Conservation (phyloP, 2,329 filamentous ascomycete species). For the Colletotrichum viniferum region DNA sequence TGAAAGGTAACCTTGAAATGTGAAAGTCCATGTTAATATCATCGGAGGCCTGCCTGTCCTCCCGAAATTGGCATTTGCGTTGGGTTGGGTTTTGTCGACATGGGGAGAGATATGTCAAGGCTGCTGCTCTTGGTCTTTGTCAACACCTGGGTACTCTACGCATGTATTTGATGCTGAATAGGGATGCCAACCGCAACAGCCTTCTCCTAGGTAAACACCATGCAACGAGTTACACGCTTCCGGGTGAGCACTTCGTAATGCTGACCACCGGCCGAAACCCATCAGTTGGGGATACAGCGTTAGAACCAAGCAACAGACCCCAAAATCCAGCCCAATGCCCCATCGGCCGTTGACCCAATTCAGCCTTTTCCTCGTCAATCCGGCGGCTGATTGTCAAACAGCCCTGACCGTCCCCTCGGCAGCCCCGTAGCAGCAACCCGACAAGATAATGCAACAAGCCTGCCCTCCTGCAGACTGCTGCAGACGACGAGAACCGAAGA, state of each 20-base stretch:
- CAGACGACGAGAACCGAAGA: neutral
- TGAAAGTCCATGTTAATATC: neutral
- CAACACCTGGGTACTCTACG: neutral
- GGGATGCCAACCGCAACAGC: neutral
- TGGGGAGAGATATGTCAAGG: neutral
- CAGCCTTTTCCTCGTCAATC: neutral
- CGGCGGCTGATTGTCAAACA: neutral
- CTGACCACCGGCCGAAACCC: neutral
- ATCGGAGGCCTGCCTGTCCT: neutral
- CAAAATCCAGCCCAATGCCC: neutral
- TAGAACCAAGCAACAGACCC: neutral
- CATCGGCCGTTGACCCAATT: neutral
- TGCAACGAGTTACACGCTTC: neutral
- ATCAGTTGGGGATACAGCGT: neutral
- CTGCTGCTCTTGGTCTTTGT: neutral
- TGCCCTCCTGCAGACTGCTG: neutral
- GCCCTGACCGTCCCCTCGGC: neutral
- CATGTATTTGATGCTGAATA: neutral
- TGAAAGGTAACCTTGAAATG: neutral
- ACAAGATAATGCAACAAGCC: neutral
- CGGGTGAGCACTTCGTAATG: neutral
- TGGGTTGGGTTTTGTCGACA: neutral
- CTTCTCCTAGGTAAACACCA: neutral
- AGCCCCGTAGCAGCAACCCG: neutral
- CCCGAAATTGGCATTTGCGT: neutral